Conservation (phyloP, 371 early-diverging fungal species). For the Mucor sp. region DNA sequence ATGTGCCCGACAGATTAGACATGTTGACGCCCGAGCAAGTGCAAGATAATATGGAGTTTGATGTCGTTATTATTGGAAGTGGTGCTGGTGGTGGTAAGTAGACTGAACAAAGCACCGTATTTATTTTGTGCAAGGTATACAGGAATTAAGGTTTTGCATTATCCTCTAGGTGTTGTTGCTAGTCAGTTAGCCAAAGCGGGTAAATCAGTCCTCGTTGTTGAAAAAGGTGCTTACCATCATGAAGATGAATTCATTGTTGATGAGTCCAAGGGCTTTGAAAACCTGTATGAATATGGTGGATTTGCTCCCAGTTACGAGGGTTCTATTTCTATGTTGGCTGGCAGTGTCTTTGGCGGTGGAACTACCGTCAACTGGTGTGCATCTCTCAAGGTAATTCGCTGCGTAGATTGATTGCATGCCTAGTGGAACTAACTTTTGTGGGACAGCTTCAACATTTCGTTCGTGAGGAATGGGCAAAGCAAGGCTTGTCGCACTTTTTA, state of each 20-base stretch:
- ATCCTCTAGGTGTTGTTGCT: conserved; percentile 58
- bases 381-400: conserved; percentile 45
- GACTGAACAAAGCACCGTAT: not conserved
- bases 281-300: conserved; percentile 56
- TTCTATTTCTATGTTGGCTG: conserved; percentile 56
- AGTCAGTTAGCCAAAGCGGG: conserved; percentile 72
- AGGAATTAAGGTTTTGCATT: not conserved
- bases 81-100: conserved; percentile 74
- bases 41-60: conserved; percentile 43
- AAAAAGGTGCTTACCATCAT: conserved; percentile 67
- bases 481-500: conserved; percentile 59
- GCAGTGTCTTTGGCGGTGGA: conserved; percentile 73
- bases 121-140: not conserved
- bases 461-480: conserved; percentile 76
- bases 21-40: conserved; percentile 20
- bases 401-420: not conserved
- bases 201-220: conserved; percentile 71
- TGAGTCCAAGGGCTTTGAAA: conserved; percentile 49
- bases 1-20: conserved; percentile 8
- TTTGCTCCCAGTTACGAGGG: conserved; percentile 48
- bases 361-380: conserved; percentile 72
- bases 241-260: conserved; percentile 52
- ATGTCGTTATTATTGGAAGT: conserved; percentile 75
- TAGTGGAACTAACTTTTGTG: not conserved
- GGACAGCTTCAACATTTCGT: conserved; percentile 54